A percentile compares a stretch with the other conserved stretches of the same genome.
Evolutionary conservation across 1,139 yeast genomes (phyloP).

Genomic region (Lodderomyces parapsilosis): DNA sequence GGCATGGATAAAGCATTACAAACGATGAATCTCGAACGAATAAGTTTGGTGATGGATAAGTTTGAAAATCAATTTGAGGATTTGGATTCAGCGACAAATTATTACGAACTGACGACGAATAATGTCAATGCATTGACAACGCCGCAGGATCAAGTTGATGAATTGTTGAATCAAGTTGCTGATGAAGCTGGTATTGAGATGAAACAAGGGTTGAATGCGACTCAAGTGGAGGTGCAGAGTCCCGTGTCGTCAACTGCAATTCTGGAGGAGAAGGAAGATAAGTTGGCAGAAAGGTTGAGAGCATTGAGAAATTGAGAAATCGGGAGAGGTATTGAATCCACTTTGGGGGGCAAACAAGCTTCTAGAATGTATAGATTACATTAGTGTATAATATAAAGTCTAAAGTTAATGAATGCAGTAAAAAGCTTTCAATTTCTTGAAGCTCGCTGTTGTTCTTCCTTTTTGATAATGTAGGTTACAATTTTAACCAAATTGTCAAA

Average conservation of each 20-base stretch:
- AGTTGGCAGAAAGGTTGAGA: conserved; percentile 79
- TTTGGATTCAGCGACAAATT: conserved; percentile 88
- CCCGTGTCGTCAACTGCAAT: conserved; percentile 37
- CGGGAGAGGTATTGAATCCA: neutral
- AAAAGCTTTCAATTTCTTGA: neutral
- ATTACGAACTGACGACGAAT: conserved; percentile 87
- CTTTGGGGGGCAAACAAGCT: too few species aligned
- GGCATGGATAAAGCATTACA: conserved; percentile 98
- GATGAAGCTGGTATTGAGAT: conserved; percentile 97
- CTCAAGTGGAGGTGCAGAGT: conserved; percentile 44
- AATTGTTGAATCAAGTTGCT: conserved; percentile 88
- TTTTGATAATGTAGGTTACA: conserved; percentile 36
- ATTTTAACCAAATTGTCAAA: conserved; percentile 56
- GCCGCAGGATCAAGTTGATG: conserved; percentile 95
- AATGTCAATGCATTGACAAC: conserved; percentile 85
- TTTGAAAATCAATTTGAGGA: conserved; percentile 97
- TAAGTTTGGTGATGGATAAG: conserved; percentile 94
- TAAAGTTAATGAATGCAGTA: neutral
- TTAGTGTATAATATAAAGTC: conserved; percentile 2
- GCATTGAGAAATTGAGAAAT: conserved; percentile 51
- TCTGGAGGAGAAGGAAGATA: conserved; percentile 80
- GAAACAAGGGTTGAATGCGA: conserved; percentile 71
- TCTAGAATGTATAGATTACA: conserved; percentile 1
- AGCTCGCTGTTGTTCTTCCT: conserved; percentile 30
- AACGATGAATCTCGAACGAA: conserved; percentile 90